Percentiles rank a stretch among this genome's conserved stretches.
Conservation (phyloP, 805 yeast species). For the Kodamaea fukazawae region DNA sequence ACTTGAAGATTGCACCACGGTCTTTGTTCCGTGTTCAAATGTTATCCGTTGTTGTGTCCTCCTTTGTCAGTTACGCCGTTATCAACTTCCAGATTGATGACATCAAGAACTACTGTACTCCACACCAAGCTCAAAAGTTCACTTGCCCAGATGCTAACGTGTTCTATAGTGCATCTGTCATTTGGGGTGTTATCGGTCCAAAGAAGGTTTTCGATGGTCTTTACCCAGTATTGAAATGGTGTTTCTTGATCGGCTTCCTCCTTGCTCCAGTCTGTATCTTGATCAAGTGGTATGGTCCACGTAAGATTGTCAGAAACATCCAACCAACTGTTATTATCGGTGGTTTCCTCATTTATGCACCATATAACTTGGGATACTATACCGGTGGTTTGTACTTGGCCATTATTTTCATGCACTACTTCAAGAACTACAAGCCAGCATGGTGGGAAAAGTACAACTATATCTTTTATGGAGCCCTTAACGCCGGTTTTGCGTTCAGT, state of each 20-base stretch:
- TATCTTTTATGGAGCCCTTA: slow-evolving; percentile 28
- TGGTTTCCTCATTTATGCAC: slow-evolving; percentile 29
- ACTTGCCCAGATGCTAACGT: slow-evolving; percentile 28
- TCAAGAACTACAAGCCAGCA: slow-evolving; percentile 23
- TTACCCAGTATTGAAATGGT: slow-evolving; percentile 32
- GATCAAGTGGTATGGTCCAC: slow-evolving; percentile 15
- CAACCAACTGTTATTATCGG: slow-evolving; percentile 34
- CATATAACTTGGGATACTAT: slow-evolving; percentile 30
- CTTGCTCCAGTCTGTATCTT: slow-evolving; percentile 20
- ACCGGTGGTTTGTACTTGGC: slow-evolving; percentile 28
- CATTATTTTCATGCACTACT: slow-evolving; percentile 25
- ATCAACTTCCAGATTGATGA: slow-evolving; percentile 17
- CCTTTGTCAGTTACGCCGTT: slow-evolving; percentile 21
- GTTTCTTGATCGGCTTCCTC: slow-evolving; percentile 30
- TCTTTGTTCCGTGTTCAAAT: slow-evolving; percentile 25
- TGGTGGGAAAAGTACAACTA: slow-evolving; percentile 39
- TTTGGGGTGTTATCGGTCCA: slow-evolving; percentile 66
- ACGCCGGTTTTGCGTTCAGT: slow-evolving; percentile 35
- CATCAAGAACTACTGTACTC: slow-evolving; percentile 19
- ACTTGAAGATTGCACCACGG: slow-evolving; percentile 23
- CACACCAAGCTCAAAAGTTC: slow-evolving; percentile 20
- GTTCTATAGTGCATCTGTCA: slow-evolving; percentile 32
- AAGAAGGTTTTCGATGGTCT: slow-evolving; percentile 30
- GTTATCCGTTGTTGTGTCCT: slow-evolving; percentile 17
- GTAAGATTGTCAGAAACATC: slow-evolving; percentile 23